Evolutionary conservation across 495 filamentous ascomycete species (phyloP).

Genomic region (Geoglossum glabrum): DNA sequence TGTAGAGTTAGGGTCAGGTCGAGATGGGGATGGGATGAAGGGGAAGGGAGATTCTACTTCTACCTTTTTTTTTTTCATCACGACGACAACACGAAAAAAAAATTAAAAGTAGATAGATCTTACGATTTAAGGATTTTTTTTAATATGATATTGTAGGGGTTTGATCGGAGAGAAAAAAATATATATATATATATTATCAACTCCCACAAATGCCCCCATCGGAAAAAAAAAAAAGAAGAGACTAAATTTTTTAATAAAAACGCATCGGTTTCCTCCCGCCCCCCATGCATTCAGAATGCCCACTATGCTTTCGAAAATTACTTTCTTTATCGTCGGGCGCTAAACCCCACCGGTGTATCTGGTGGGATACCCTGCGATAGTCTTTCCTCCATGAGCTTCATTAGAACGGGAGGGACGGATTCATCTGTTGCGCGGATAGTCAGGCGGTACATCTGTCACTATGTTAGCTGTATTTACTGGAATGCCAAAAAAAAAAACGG

Average conservation of each 20-base stretch:
- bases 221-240: too few species aligned
- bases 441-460: constrained; percentile 68
- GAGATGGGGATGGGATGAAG: too few species aligned
- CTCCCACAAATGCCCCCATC: neutral
- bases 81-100: too few species aligned
- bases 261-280: too few species aligned
- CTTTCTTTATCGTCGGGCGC: neutral
- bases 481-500: neutral
- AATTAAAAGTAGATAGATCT: neutral
- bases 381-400: constrained; percentile 72
- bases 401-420: constrained; percentile 53
- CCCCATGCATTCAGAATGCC: too few species aligned
- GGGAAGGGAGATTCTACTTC: too few species aligned
- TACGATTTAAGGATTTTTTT: neutral
- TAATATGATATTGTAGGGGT: too few species aligned
- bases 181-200: neutral
- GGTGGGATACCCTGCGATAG: constrained; percentile 32
- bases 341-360: neutral
- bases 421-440: constrained; percentile 93
- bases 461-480: neutral
- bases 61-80: too few species aligned
- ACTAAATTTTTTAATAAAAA: neutral
- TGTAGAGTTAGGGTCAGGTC: too few species aligned
- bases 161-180: too few species aligned
- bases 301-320: neutral